Evolutionary conservation across 2,329 filamentous ascomycete species (phyloP), one percentile per base, ranked within the genome.

Genomic region (Lithohypha guttulata): DNA sequence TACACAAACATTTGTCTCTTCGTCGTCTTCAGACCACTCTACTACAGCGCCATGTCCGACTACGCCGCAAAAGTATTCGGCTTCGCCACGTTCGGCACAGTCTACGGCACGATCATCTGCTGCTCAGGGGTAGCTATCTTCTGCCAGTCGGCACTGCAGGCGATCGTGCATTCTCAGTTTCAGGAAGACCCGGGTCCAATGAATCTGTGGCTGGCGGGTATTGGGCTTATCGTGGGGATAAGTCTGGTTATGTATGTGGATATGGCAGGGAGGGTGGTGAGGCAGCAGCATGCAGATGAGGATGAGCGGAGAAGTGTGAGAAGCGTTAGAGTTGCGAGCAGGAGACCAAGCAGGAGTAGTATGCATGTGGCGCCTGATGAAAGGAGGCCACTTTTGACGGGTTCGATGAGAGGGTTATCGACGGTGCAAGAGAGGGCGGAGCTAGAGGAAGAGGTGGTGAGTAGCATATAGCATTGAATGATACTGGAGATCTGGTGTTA

Each of bases 11-110:
- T 94, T 34, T 61, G 69, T 19, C 70, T 94, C n/a, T 93, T 94
- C 53, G 83, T 91, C 8, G 60, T 93, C 15, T 87, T 91, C 54
- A 75, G 86, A 0, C 86, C 87, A 0, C 77, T 94, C 20, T 95
- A 93, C 62, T 94, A 94, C 63, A 93, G 85, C 0, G 77, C 84
- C 6, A 83, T 94, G 42, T 89, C 81, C 56, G 86, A 94, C 63
- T 93, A 93, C 58, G 75, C 77, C 10, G 86, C 84, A 48, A 94
- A 93, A 61, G 84, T 94, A 21, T 94, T 94, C 56, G 86, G 86
- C 10, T 93, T 94, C 62, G 71, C 79, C 41, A 94, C 85, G 0
- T 95, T 94, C 52, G 86, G 86, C 27, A 91, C 82, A 32, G 84
- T 94, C 20, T 94, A 94, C 60, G 87, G 87, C 3, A 71, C 86